Evolutionary conservation across 345 rosid genomes (phyloP), one percentile per base, ranked within the genome.

Genomic region (Euphorbia peplus): DNA sequence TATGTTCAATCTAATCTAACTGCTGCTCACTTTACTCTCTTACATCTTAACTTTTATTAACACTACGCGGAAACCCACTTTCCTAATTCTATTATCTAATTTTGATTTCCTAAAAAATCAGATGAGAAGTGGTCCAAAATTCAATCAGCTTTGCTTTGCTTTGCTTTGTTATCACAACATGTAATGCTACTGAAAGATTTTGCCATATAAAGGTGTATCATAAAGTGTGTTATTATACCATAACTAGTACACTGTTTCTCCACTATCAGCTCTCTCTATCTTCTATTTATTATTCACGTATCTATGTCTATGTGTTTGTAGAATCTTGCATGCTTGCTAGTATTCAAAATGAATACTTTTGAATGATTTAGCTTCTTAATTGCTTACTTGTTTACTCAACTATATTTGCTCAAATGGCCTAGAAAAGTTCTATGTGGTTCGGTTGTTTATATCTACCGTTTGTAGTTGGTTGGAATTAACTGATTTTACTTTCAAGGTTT

Each of bases 381-480:
- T 72, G 76, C 67, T 68, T 67, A 52, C 66, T 60, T 63, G 69
- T 54, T n/a, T n/a, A 71, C 80, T 77, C 82, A 81, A 63, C 25
- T 68, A 60, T 50, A 41, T 41, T 70, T 39, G 69, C 71, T 12
- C 51, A 70, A 64, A 53, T 15, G 56, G 68, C 57, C 47, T 22
- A 72, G 44, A 65, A 44, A 48, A 28, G 61, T 68, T 58, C 54
- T 26, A 76, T 69, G 70, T 62, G 70, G 47, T 76, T 67, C 68
- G 13, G 75, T 57, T 76, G 75, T 32, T 32, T 6, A 32, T 32
- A 32, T 32, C 37, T 32, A 32, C 37, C 6, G 37, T 32, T 32
- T 32, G 37, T n/a, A n/a, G n/a, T n/a, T n/a, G n/a, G n/a, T n/a
- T n/a, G n/a, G n/a, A n/a, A n/a, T n/a, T n/a, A n/a, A n/a, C n/a